Conservation (phyloP, 768 basidiomycete species). For the Rhodotorula graminis region DNA sequence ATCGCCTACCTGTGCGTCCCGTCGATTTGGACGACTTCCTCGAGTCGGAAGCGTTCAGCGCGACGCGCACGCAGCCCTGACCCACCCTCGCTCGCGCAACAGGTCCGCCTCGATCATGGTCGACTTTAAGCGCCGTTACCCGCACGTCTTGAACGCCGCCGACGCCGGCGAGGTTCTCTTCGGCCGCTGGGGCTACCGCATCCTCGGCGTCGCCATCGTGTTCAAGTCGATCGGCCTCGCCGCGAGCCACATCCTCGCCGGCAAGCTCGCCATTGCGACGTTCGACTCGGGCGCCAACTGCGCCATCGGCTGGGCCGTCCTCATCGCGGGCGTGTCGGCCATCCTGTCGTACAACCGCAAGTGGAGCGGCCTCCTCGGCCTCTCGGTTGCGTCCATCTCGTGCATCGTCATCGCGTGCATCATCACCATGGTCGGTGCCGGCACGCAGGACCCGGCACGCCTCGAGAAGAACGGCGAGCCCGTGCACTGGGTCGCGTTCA, state of each 20-base stretch:
- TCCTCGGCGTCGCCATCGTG: not conserved
- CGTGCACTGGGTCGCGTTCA: slow-evolving; percentile 1
- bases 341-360: slow-evolving; percentile 7
- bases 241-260: slow-evolving; percentile 7
- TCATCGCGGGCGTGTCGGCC: not conserved
- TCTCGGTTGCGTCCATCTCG: slow-evolving; percentile 6
- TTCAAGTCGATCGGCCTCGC: slow-evolving; percentile 15
- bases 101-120: not conserved
- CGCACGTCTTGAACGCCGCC: slow-evolving; percentile 15
- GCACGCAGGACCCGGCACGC: not conserved
- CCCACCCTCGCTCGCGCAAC: too few species aligned
- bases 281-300: slow-evolving; percentile 1
- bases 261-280: slow-evolving; percentile 10
- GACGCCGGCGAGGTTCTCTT: slow-evolving; percentile 12
- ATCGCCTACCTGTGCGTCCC: not conserved
- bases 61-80: too few species aligned
- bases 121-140: slow-evolving; percentile 12
- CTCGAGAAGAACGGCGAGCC: not conserved
- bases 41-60: too few species aligned
- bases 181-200: not conserved
- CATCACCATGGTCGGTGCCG: slow-evolving; percentile 4
- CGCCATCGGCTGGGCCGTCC: slow-evolving; percentile 2
- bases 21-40: too few species aligned
- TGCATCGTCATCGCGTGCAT: slow-evolving; percentile 15
- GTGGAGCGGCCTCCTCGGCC: slow-evolving; percentile 4